Conservation (phyloP, 306 rosid species). For the Urtica urens region DNA sequence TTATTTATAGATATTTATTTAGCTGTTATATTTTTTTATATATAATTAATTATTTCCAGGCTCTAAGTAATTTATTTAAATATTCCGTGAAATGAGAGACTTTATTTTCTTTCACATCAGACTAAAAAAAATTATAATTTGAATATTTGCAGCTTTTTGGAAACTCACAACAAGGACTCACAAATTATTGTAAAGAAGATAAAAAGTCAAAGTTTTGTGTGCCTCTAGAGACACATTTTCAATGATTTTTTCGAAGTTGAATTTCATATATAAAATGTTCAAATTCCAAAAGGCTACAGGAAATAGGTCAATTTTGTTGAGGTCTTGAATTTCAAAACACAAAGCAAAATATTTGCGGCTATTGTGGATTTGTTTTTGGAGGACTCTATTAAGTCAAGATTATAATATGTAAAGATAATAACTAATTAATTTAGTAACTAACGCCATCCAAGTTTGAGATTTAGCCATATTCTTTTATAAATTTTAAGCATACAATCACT, state of each 20-base stretch:
- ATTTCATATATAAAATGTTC: slow-evolving; percentile 1
- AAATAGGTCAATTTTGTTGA: not conserved
- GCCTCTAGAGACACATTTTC: slow-evolving; percentile 13
- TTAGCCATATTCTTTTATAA: too few relatives aligned
- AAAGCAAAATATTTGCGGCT: slow-evolving; percentile 18
- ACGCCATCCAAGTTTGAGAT: too few relatives aligned
- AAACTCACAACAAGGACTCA: not conserved
- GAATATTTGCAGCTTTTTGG: not conserved
- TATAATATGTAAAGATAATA: too few relatives aligned
- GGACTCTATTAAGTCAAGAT: too few relatives aligned
- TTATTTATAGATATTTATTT: not conserved
- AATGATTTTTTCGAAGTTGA: not conserved
- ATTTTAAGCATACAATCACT: too few relatives aligned
- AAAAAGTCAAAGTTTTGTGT: not conserved
- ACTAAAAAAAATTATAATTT: too few relatives aligned
- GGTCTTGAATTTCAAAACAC: slow-evolving; percentile 24
- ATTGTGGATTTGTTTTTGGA: too few relatives aligned
- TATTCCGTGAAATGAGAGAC: too few relatives aligned
- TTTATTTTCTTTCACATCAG: too few relatives aligned
- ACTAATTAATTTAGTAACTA: too few relatives aligned
- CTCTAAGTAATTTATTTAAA: too few relatives aligned
- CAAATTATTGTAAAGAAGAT: not conserved
- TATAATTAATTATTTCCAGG: too few relatives aligned
- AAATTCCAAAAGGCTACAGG: not conserved
- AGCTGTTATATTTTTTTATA: not conserved